Conservation (phyloP, 2,329 filamentous ascomycete genomes). For the Stagonosporopsis cucurbitacearum region DNA sequence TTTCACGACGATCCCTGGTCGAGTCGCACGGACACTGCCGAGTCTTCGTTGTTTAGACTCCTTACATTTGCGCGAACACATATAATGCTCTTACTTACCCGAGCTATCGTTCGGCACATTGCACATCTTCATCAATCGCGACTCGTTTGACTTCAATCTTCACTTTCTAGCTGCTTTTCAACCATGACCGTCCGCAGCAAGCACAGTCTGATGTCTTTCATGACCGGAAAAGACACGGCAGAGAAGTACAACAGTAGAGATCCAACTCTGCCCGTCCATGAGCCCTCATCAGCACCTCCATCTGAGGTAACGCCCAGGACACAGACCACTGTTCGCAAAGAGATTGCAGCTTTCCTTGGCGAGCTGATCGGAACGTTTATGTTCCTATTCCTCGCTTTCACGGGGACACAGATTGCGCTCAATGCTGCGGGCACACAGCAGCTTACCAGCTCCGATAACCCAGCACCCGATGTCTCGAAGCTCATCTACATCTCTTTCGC, state of each 20-base stretch:
- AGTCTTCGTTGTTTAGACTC: conserved; percentile 3
- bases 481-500: conserved; percentile 46
- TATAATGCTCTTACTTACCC: conserved; percentile 12
- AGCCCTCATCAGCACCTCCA: conserved; percentile 16
- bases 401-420: conserved; percentile 56
- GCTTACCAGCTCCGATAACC: conserved; percentile 27
- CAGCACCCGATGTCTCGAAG: conserved; percentile 32
- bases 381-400: conserved; percentile 50
- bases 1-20: conserved; percentile 13
- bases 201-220: conserved; percentile 19
- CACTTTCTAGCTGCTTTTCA: background rate
- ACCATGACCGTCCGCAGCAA: conserved; percentile 17
- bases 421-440: conserved; percentile 44
- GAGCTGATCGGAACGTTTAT: conserved; percentile 57
- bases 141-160: background rate
- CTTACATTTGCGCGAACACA: conserved; percentile 17
- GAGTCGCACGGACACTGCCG: conserved; percentile 12
- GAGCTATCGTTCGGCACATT: background rate
- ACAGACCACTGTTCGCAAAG: conserved; percentile 23
- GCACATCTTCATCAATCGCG: background rate
- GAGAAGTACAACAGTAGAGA: conserved; percentile 15
- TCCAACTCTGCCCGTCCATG: conserved; percentile 20
- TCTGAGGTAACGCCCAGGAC: conserved; percentile 4
- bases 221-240: conserved; percentile 11
- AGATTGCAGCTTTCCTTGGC: conserved; percentile 42